Evolutionary conservation across 2,329 filamentous ascomycete species (phyloP), one percentile per base, ranked within the genome.

Genomic region (Aureobasidium subglaciale): DNA sequence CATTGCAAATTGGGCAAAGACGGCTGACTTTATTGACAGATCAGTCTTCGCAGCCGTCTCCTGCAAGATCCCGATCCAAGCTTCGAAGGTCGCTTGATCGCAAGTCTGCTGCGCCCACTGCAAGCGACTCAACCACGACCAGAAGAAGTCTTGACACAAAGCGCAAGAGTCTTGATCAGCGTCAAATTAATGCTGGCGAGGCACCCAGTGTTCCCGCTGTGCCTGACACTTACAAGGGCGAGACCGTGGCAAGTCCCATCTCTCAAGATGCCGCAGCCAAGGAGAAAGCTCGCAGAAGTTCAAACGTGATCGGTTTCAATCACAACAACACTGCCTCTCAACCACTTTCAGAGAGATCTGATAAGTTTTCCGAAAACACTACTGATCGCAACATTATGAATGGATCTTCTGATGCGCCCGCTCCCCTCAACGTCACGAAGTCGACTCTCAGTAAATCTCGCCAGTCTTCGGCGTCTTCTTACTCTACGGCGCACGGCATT

Each of bases 351-450:
- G 7, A 2, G 20, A 40, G 27, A 53, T 38, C 58, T 25, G 56
- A 56, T 43, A 57, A 58, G 16, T 84, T 80, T 61, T 81, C 79
- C 15, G 83, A 85, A 64, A 82, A 85, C 63, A 81, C 85, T 1
- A 82, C 81, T 1, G 81, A 84, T 60, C 74, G 83, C 30, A 86
- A 86, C 59, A 70, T 82, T 30, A 43, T 42, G 27, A 40, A 50
- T 6, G 24, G 20, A 16, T 30, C 55, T 11, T 25, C 32, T 27
- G 52, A 60, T n/a, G 24, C 46, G 1, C 56, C 59, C 27, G 41
- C 48, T 18, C 58, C 59, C 13, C 37, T 59, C 4, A 61, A 58
- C 18, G 43, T 59, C 22, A 57, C n/a, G 0, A 59, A 61, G 40
- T 46, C 32, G 6, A 15, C 34, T 1, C 18, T 13, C 34, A 11